A percentile compares a stretch with the other conserved stretches of the same genome.
phyloP scores from a whole-genome alignment of 192 early-diverging fungal genomes.

The Paraglomus occultum region DNA sequence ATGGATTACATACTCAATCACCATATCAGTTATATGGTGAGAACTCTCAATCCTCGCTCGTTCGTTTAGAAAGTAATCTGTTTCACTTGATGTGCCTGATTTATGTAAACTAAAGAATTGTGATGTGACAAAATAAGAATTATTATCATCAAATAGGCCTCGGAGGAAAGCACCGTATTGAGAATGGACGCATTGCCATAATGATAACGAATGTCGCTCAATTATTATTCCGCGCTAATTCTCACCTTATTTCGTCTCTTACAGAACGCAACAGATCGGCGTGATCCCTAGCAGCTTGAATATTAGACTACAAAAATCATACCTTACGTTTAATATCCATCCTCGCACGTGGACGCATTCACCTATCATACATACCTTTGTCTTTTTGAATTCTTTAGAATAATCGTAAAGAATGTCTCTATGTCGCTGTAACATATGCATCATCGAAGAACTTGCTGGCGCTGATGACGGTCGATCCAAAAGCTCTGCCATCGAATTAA shows the following conservation, averaged over 20 bases:
- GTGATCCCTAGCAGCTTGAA: slow-evolving; percentile 62
- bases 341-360: background rate
- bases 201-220: background rate
- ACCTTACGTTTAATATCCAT: background rate
- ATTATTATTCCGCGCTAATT: no score
- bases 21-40: slow-evolving; percentile 72
- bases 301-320: slow-evolving; percentile 47
- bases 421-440: slow-evolving; percentile 73
- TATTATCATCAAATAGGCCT: no score
- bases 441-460: slow-evolving; percentile 61
- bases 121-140: no score
- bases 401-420: slow-evolving; percentile 77
- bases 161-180: slow-evolving; percentile 31
- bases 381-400: slow-evolving; percentile 72
- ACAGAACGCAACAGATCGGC: slow-evolving; percentile 66
- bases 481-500: slow-evolving; percentile 62
- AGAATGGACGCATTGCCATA: slow-evolving; percentile 26
- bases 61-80: slow-evolving; percentile 71
- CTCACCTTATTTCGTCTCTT: slow-evolving; percentile 53
- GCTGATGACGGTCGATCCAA: slow-evolving; percentile 50
- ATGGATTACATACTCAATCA: slow-evolving; percentile 63
- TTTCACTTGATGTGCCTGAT: slow-evolving; percentile 34
- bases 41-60: slow-evolving; percentile 67
- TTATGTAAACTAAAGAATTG: slow-evolving; percentile 10
- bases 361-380: slow-evolving; percentile 49